Percentiles rank a stretch among this genome's conserved stretches.
These are phyloP conservation scores for Phytophthora multivora DNA, from an alignment of 352 stramenopile species.

Conservation along the genomic window DNA sequence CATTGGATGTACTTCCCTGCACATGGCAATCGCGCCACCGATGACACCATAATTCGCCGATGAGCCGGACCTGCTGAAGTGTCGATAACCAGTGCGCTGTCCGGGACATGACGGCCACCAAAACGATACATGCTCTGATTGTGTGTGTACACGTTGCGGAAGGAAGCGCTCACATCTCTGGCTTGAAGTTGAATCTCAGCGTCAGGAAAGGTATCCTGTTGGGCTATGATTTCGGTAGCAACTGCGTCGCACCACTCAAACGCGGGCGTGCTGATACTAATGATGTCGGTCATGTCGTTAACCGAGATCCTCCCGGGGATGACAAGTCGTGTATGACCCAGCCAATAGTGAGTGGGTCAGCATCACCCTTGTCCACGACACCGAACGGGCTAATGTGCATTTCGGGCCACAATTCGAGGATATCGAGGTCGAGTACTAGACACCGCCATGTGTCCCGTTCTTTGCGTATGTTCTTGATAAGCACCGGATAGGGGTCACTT, in stretches of 20 bases:
- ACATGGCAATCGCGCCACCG: slow-evolving; percentile 15
- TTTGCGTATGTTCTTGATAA: slow-evolving; percentile 20
- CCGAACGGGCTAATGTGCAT: slow-evolving; percentile 19
- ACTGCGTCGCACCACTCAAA: slow-evolving; percentile 14
- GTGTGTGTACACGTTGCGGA: slow-evolving; percentile 18
- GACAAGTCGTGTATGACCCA: slow-evolving; percentile 26
- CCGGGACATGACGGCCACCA: neutral
- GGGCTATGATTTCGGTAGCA: neutral
- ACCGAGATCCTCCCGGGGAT: slow-evolving; percentile 4
- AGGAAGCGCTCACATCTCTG: slow-evolving; percentile 8
- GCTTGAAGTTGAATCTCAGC: neutral
- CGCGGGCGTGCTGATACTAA: neutral
- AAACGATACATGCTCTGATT: slow-evolving; percentile 10
- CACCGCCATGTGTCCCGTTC: slow-evolving; percentile 12
- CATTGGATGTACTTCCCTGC: neutral
- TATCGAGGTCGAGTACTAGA: slow-evolving; percentile 5
- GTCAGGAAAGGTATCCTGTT: neutral
- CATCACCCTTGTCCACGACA: slow-evolving; percentile 23
- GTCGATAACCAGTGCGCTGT: slow-evolving; percentile 29
- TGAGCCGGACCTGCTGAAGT: slow-evolving; percentile 24
- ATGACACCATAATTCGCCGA: slow-evolving; percentile 15
- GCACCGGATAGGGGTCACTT: neutral
- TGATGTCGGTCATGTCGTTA: slow-evolving; percentile 15
- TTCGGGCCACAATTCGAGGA: slow-evolving; percentile 12
- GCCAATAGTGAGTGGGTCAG: neutral